These are phyloP conservation scores for Cryphonectria parasitica DNA, from an alignment of 2,329 filamentous ascomycete species.

Conservation along the genomic window DNA sequence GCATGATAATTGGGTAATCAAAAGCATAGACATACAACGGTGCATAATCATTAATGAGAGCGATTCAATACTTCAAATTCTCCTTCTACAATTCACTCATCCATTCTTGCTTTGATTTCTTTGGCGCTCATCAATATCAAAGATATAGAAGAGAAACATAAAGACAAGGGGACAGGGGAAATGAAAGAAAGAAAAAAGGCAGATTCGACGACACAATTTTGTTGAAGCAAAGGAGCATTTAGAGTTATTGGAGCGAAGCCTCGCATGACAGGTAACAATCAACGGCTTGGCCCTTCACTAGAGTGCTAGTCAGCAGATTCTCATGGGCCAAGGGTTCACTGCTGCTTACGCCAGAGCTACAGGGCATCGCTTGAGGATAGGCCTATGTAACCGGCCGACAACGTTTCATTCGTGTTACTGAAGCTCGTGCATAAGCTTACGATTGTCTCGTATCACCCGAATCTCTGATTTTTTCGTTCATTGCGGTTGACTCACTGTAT, in stretches of 20 bases:
- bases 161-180: too few species aligned
- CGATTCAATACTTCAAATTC: neutral
- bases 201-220: too few species aligned
- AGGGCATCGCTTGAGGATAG: neutral
- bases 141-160: too few species aligned
- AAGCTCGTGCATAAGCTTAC: neutral
- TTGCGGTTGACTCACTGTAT: neutral
- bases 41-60: neutral
- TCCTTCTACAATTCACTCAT: neutral
- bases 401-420: neutral
- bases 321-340: neutral
- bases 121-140: too few species aligned
- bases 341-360: neutral
- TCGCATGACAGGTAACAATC: too few species aligned
- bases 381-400: neutral
- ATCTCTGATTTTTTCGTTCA: neutral
- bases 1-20: neutral
- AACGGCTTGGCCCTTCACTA: neutral
- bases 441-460: neutral
- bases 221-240: neutral
- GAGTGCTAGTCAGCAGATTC: neutral
- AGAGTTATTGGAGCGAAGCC: neutral
- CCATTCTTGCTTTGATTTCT: neutral
- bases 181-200: too few species aligned
- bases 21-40: neutral